Conservation (phyloP, 805 yeast genomes). For the Cyberlindnera mycetangii region DNA sequence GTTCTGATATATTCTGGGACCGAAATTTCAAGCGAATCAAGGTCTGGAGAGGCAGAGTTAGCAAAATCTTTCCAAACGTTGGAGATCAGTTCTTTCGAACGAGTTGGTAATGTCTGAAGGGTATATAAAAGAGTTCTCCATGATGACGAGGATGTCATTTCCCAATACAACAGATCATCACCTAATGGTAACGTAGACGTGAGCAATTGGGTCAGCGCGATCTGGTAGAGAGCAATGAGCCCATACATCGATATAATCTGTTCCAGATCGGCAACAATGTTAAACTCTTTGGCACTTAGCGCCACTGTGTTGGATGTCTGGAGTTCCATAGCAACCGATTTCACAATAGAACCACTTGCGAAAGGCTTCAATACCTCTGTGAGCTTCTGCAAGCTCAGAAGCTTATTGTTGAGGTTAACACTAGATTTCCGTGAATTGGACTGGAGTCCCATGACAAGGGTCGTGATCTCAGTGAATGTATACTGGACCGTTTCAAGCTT, state of each 20-base stretch:
- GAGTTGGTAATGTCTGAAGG: slow-evolving; percentile 37
- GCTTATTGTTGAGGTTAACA: slow-evolving; percentile 9
- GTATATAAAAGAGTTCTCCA: slow-evolving; percentile 34
- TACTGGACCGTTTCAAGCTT: slow-evolving; percentile 7
- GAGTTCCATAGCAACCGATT: background rate
- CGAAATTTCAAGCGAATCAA: slow-evolving; percentile 7
- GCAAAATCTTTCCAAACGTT: slow-evolving; percentile 29
- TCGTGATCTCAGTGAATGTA: slow-evolving; percentile 7
- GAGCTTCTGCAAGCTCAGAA: slow-evolving; percentile 12
- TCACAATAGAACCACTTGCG: slow-evolving; percentile 9
- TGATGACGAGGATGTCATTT: slow-evolving; percentile 33
- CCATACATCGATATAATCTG: slow-evolving; percentile 32
- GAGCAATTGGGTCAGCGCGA: slow-evolving; percentile 34
- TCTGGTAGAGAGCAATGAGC: slow-evolving; percentile 33
- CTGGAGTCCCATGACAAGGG: slow-evolving; percentile 2
- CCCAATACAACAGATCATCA: slow-evolving; percentile 48
- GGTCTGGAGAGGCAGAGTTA: slow-evolving; percentile 13
- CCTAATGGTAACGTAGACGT: slow-evolving; percentile 40
- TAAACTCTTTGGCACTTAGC: slow-evolving; percentile 12
- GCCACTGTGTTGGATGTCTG: background rate
- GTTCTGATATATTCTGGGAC: slow-evolving; percentile 9
- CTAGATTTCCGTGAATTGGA: slow-evolving; percentile 2
- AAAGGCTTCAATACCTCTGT: slow-evolving; percentile 12
- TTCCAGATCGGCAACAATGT: slow-evolving; percentile 23
- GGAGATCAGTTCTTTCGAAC: slow-evolving; percentile 16